phyloP scores from a whole-genome alignment of 2,329 filamentous ascomycete genomes.

The Lizonia empirigonia region DNA sequence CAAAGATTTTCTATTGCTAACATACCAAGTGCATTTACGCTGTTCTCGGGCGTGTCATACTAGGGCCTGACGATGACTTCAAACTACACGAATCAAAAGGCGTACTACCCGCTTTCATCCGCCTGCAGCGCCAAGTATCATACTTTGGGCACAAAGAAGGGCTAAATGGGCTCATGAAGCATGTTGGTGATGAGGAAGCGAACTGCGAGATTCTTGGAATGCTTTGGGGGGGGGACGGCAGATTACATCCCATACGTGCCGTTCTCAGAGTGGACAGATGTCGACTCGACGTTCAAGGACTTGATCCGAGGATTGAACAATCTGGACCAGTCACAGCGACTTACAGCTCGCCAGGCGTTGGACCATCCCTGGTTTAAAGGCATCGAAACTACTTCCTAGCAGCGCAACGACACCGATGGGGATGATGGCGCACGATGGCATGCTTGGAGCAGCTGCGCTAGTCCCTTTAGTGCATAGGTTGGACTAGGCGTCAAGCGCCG shows the following conservation, averaged over 20 bases:
- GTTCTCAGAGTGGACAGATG: conserved; percentile 40
- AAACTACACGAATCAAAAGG: conserved; percentile 23
- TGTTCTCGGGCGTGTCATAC: conserved; percentile 30
- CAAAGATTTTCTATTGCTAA: conserved; percentile 9
- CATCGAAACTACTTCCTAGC: not conserved
- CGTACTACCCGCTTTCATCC: conserved; percentile 31
- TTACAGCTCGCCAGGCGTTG: conserved; percentile 50
- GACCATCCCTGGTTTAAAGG: conserved; percentile 36
- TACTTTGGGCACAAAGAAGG: conserved; percentile 37
- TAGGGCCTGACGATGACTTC: conserved; percentile 34
- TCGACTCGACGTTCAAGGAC: conserved; percentile 50
- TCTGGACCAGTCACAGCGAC: conserved; percentile 49
- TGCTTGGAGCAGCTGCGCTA: too few relatives aligned
- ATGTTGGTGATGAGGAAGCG: conserved; percentile 42
- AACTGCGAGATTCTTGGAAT: conserved; percentile 38
- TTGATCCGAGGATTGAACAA: conserved; percentile 49
- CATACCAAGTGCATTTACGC: conserved; percentile 34
- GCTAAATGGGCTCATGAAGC: conserved; percentile 38
- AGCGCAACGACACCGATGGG: too few relatives aligned
- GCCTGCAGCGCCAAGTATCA: conserved; percentile 38
- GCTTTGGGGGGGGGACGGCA: conserved; percentile 42
- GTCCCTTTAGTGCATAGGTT: too few relatives aligned
- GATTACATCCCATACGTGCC: conserved; percentile 41
- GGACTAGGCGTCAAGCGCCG: too few relatives aligned
- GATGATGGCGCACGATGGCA: too few relatives aligned